A percentile compares a stretch with the other conserved stretches of the same genome.
Conservation (phyloP, 495 filamentous ascomycete genomes). For the Parmelia sp. region DNA sequence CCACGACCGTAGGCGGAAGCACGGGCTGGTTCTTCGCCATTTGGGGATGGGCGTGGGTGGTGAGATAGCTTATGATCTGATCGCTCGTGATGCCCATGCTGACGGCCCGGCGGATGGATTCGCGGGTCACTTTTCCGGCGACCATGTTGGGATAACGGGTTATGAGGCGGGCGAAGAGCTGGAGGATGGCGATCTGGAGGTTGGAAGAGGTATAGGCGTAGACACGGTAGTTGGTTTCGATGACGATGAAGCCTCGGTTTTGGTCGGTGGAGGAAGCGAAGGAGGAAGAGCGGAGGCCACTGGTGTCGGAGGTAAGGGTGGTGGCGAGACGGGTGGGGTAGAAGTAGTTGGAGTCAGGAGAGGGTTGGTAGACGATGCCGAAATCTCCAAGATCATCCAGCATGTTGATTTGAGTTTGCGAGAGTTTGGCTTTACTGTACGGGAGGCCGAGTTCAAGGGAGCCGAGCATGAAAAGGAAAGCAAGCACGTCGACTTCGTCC, state of each 20-base stretch:
- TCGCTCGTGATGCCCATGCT: slow-evolving; percentile 85
- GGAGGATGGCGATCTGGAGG: slow-evolving; percentile 88
- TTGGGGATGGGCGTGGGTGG: slow-evolving; percentile 85
- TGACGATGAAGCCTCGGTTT: slow-evolving; percentile 73
- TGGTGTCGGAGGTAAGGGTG: slow-evolving; percentile 81
- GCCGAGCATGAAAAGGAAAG: slow-evolving; percentile 93
- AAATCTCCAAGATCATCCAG: slow-evolving; percentile 80
- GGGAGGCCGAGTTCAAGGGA: slow-evolving; percentile 83
- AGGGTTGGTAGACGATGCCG: slow-evolving; percentile 72
- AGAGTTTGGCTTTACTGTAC: slow-evolving; percentile 75
- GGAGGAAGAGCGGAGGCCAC: slow-evolving; percentile 55
- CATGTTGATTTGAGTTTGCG: slow-evolving; percentile 75
- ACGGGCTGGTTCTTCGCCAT: slow-evolving; percentile 62
- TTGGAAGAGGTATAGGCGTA: slow-evolving; percentile 94
- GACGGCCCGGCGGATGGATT: slow-evolving; percentile 80
- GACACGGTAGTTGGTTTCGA: slow-evolving; percentile 98
- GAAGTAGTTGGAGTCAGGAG: slow-evolving; percentile 56
- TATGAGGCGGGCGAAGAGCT: slow-evolving; percentile 76
- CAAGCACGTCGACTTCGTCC: slow-evolving; percentile 87
- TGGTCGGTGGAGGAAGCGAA: slow-evolving; percentile 37
- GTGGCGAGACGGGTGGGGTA: slow-evolving; percentile 93
- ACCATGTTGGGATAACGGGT: slow-evolving; percentile 90
- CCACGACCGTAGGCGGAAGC: slow-evolving; percentile 89
- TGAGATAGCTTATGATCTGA: slow-evolving; percentile 86
- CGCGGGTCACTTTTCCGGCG: slow-evolving; percentile 77